A percentile compares a stretch with the other conserved stretches of the same genome.
These are phyloP conservation scores for Phytophthora pisi DNA, from an alignment of 352 stramenopile species.

Conservation along the genomic window DNA sequence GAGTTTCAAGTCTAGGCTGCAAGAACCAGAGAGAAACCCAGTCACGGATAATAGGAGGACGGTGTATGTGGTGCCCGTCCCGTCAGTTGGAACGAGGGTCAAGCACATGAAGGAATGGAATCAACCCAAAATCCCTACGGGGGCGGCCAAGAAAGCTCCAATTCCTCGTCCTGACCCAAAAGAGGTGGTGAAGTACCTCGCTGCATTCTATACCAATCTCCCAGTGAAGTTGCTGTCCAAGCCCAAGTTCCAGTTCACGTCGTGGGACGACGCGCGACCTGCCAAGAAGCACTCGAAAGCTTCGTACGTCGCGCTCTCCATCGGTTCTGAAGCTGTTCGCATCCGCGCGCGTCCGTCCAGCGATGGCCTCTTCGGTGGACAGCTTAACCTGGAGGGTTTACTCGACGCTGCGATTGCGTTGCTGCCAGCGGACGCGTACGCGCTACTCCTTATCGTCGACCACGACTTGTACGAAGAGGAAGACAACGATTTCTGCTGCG, in stretches of 20 bases:
- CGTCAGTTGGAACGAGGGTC: slow-evolving; percentile 17
- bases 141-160: neutral
- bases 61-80: slow-evolving; percentile 28
- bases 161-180: slow-evolving; percentile 10
- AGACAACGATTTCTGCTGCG: slow-evolving; percentile 32
- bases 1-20: slow-evolving; percentile 28
- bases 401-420: slow-evolving; percentile 25
- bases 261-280: slow-evolving; percentile 16
- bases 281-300: slow-evolving; percentile 21
- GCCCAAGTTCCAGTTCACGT: slow-evolving; percentile 24
- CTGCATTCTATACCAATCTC: slow-evolving; percentile 26
- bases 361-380: slow-evolving; percentile 20
- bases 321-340: slow-evolving; percentile 26
- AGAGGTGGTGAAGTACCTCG: slow-evolving; percentile 20
- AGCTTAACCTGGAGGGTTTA: slow-evolving; percentile 31
- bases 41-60: slow-evolving; percentile 23
- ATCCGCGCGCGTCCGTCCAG: slow-evolving; percentile 24
- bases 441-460: slow-evolving; percentile 27
- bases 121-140: slow-evolving; percentile 15
- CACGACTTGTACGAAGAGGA: slow-evolving; percentile 33
- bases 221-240: slow-evolving; percentile 25
- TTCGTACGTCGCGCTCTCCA: slow-evolving; percentile 21
- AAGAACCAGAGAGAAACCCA: slow-evolving; percentile 23
- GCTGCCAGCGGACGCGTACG: slow-evolving; percentile 22
- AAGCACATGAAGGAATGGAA: slow-evolving; percentile 23